A percentile compares a stretch with the other conserved stretches of the same genome.
Evolutionary conservation across 2,329 filamentous ascomycete species (phyloP).

Genomic region (Exophiala phaeomuriformis): DNA sequence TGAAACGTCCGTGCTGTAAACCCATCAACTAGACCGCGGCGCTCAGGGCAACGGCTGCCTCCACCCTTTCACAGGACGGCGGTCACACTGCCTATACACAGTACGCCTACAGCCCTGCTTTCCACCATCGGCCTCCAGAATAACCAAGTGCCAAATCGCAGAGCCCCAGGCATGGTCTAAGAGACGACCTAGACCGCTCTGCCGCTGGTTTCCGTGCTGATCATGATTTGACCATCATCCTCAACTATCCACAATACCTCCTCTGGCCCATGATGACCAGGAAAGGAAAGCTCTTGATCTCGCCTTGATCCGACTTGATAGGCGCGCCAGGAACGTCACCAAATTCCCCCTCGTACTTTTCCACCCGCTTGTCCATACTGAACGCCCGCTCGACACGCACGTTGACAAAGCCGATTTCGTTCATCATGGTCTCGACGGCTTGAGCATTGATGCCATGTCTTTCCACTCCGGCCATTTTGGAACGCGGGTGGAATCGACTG

Average conservation of each 20-base stretch:
- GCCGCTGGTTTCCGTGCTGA: neutral
- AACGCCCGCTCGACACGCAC: constrained; percentile 45
- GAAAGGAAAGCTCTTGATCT: constrained; percentile 39
- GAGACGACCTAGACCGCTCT: neutral
- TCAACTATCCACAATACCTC: constrained; percentile 14
- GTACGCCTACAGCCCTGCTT: too few relatives aligned
- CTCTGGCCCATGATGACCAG: constrained; percentile 35
- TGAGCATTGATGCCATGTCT: constrained; percentile 44
- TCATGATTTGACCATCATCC: neutral
- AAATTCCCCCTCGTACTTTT: constrained; percentile 40
- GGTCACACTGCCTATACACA: too few relatives aligned
- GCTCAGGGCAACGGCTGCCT: constrained; percentile 4
- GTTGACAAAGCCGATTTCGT: constrained; percentile 44
- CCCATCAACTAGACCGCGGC: neutral
- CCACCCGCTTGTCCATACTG: constrained; percentile 46
- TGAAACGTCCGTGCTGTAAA: too few relatives aligned
- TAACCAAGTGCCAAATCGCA: neutral
- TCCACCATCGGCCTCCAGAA: too few relatives aligned
- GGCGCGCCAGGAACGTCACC: constrained; percentile 3
- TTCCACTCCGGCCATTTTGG: constrained; percentile 49
- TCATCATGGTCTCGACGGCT: constrained; percentile 40
- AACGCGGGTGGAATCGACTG: constrained; percentile 46
- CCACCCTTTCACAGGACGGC: too few relatives aligned
- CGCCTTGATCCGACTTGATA: constrained; percentile 22
- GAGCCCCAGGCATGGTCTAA: neutral